These are phyloP conservation scores for Thelephora terrestris DNA, from an alignment of 1,284 basidiomycete genomes.

Conservation along the genomic window DNA sequence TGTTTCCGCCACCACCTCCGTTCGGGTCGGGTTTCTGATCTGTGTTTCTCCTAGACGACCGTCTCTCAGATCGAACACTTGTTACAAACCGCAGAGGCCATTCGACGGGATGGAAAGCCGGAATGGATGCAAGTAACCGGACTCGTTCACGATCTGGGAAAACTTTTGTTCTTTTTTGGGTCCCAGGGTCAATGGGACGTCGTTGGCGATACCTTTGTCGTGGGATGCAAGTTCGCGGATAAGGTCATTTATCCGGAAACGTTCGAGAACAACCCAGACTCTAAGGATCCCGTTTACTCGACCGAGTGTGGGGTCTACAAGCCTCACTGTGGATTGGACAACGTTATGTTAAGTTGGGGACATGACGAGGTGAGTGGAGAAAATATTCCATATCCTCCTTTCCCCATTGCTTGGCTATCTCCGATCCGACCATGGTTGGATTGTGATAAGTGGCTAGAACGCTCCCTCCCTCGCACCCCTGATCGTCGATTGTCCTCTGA, in stretches of 20 bases:
- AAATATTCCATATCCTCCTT: background rate
- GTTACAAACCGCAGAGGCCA: conserved; percentile 87
- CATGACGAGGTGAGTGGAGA: conserved; percentile 67
- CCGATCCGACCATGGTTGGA: background rate
- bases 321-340: conserved; percentile 78
- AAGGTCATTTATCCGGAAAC: conserved; percentile 84
- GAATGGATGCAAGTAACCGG: conserved; percentile 89
- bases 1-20: conserved; percentile 9
- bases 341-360: conserved; percentile 87
- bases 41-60: conserved; percentile 37
- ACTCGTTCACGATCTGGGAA: conserved; percentile 82
- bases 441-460: background rate
- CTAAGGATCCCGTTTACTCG: conserved; percentile 57
- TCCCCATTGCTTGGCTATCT: conserved; percentile 7
- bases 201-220: conserved; percentile 83
- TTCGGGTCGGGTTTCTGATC: background rate
- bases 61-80: conserved; percentile 86
- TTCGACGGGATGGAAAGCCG: conserved; percentile 80
- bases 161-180: conserved; percentile 74
- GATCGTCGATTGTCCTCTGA: background rate
- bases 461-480: background rate
- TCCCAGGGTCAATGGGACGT: conserved; percentile 90
- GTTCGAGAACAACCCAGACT: conserved; percentile 73
- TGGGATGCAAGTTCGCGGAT: conserved; percentile 79
- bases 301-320: conserved; percentile 82